A percentile compares a stretch with the other conserved stretches of the same genome.
Evolutionary conservation across 2,329 filamentous ascomycete species (phyloP).

Genomic region (Microdochium bolleyi): DNA sequence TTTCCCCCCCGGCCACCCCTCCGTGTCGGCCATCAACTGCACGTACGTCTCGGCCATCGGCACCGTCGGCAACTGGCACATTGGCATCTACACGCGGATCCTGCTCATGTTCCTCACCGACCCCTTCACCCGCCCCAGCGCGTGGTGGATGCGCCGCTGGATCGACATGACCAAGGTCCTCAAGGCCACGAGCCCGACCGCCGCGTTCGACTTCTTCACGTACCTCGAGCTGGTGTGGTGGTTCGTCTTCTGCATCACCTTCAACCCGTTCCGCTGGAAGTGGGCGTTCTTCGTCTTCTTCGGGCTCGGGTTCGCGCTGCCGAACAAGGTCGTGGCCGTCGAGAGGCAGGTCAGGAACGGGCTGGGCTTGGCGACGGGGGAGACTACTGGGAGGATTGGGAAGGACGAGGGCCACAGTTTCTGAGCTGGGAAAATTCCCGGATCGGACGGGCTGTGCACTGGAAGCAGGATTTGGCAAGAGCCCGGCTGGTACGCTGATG

Average conservation of each 20-base stretch:
- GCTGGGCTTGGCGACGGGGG: conserved; percentile 26
- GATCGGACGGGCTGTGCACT: no score
- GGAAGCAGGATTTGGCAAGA: no score
- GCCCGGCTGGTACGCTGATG: no score
- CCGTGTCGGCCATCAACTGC: conserved; percentile 71
- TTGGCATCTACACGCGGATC: conserved; percentile 81
- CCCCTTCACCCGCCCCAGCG: conserved; percentile 62
- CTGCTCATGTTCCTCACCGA: conserved; percentile 81
- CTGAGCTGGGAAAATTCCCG: no score
- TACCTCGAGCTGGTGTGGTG: conserved; percentile 80
- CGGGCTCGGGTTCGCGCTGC: conserved; percentile 60
- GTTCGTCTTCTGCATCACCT: conserved; percentile 69
- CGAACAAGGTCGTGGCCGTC: conserved; percentile 54
- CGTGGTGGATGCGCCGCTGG: conserved; percentile 76
- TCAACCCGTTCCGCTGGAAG: conserved; percentile 88
- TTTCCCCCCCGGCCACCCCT: conserved; percentile 68
- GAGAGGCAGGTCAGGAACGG: conserved; percentile 56
- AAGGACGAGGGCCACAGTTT: conserved; percentile 23
- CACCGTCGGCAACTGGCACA: conserved; percentile 80
- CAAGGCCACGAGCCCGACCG: conserved; percentile 62
- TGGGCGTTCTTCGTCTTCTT: conserved; percentile 81
- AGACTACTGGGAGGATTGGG: conserved; percentile 13
- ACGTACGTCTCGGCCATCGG: conserved; percentile 77
- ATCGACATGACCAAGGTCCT: conserved; percentile 73
- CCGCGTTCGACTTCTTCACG: conserved; percentile 83